Base-by-base conservation (phyloP, 1,139 yeast species). In the Candida anutae region DNA sequence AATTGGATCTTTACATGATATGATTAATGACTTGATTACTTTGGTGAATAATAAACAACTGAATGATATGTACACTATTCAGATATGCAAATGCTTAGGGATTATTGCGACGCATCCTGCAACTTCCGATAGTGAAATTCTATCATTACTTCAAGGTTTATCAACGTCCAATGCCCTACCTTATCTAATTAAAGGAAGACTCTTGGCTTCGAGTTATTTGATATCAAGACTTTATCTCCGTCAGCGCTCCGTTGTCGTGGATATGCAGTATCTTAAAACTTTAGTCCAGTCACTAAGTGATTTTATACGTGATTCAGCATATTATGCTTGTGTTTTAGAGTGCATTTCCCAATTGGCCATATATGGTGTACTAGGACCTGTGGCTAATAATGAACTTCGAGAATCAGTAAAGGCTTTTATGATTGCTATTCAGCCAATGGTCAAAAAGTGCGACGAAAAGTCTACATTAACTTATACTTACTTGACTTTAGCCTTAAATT, bases 391-490 rank as follows among this genome's bases (percentile, higher is more conserved):
- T 4, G 36, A 40, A 6, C 25, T 38, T 6, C 22, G 18, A 1
- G 22, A 36, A 0, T 47, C 42, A 29, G 47, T 56, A 13, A 28
- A 25, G 0, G 42, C 45, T 9, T 44, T 67, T 8, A 36, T 56
- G 10, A 62, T 57, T 1, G 35, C 44, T 1, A 38, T 77, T 15
- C 47, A 48, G 24, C 56, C 62, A 0, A 58, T 62, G 23, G 74
- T 77, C 6, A 66, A 72, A 37, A 74, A 71, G 28, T 62, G 66
- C 28, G 77, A 77, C 37, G 95, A 84, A 38, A 58, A 53, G 21
- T 69, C 88, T 0, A 65, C 77, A 2, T 43, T 71, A 24, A 58
- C 81, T 0, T 62, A 77, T 43, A 72, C 85, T 0, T 60, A 66
- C 31, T 43, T 83, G 3, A 58, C 81, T 0, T 44, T 81, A 22